Conservation (phyloP, 2,329 filamentous ascomycete species). For the Hypoxylon sp. region DNA sequence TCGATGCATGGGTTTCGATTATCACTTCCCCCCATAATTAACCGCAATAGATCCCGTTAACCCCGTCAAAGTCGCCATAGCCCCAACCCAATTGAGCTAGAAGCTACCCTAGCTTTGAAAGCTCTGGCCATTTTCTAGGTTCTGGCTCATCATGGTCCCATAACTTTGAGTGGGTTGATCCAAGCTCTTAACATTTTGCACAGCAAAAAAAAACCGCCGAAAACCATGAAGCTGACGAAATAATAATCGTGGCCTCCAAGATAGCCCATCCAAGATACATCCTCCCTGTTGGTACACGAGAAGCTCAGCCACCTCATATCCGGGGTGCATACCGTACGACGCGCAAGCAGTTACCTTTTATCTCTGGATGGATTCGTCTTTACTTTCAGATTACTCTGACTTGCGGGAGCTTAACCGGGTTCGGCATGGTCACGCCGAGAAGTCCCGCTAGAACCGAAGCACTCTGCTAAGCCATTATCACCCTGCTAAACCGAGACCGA, state of each 20-base stretch:
- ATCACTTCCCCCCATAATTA: constrained; percentile 38
- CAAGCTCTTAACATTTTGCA: constrained; percentile 10
- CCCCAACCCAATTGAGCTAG: constrained; percentile 18
- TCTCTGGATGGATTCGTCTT: constrained; percentile 9
- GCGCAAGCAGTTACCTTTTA: constrained; percentile 16
- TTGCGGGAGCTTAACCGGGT: constrained; percentile 18
- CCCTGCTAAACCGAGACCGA: constrained; percentile 20
- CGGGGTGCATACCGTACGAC: constrained; percentile 18
- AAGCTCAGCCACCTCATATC: constrained; percentile 21
- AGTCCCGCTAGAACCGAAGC: constrained; percentile 23
- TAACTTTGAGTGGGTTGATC: constrained; percentile 8
- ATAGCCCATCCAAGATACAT: constrained; percentile 22
- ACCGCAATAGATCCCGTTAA: constrained; percentile 43
- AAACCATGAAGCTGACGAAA: constrained; percentile 2
- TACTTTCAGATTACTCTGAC: constrained; percentile 13
- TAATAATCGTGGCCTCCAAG: constrained; percentile 15
- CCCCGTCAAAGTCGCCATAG: constrained; percentile 19
- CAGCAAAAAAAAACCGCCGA: constrained; percentile 15
- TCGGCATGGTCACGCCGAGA: constrained; percentile 21
- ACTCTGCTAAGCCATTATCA: constrained; percentile 27
- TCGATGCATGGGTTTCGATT: not conserved
- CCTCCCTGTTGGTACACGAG: constrained; percentile 15
- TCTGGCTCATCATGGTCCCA: not conserved
- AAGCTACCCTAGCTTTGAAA: constrained; percentile 18
- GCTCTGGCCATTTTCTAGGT: constrained; percentile 21